Evolutionary conservation across 2,329 filamentous ascomycete species (phyloP), one percentile per base, ranked within the genome.

Genomic region (Colletotrichum phormii): DNA sequence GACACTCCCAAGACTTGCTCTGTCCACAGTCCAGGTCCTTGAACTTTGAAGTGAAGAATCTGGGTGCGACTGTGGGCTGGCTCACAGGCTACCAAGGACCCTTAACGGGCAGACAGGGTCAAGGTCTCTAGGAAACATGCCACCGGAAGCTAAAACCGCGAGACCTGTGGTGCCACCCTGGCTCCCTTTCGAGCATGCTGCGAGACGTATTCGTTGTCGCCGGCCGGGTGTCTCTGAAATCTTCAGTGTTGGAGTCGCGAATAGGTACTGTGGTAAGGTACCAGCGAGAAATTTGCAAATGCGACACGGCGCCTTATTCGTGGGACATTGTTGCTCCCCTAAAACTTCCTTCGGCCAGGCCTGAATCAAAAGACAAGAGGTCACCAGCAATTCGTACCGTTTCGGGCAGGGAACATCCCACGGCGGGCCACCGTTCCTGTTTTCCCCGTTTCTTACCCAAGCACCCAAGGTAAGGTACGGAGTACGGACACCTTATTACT

Each of bases 101-200:
- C 42, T 49, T 49, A n/a, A 18, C 42, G 42, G 42, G 8, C 42
- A 51, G 37, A 11, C 42, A 33, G 64, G 35, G 64, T 35, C 53
- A 60, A 51, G 64, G 59, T 42, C 31, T 33, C 46, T 53, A 15
- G 24, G 61, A 15, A 68, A 72, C 69, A 69, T 63, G 69, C 70
- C 66, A 70, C 35, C n/a, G 24, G 59, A 31, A 57, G 33, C 33
- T 18, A 26, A 55, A 49, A 64, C 70, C 66, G 60, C 42, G 46
- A 70, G 70, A 72, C 55, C 22, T 51, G 66, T 72, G 54, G 66
- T 70, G 65, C 65, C 65, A 69, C 67, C 18, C 49, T 15, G 29
- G 54, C 37, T 62, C 26, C 26, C 37, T 26, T 26, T 29, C 26
- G 22, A 55, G 22, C 53, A n/a, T 42, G 51, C 49, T 15, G 24